phyloP scores from a whole-genome alignment of 2,329 filamentous ascomycete species.

The Pseudogymnoascus sp. region DNA sequence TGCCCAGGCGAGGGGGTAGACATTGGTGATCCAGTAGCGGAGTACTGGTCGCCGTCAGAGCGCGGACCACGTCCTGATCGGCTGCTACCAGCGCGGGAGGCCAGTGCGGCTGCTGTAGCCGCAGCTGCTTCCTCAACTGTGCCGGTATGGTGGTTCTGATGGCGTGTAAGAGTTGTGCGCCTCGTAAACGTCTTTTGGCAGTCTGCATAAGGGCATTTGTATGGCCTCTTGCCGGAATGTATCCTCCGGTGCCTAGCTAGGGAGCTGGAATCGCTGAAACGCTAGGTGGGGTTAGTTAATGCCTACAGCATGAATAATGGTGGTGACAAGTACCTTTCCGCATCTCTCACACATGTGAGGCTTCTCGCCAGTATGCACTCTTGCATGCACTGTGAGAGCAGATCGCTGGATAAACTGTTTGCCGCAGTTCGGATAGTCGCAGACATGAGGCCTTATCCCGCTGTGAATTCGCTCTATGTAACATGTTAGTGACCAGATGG shows the following conservation, averaged over 20 bases:
- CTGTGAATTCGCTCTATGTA: conserved; percentile 84
- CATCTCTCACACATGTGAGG: conserved; percentile 96
- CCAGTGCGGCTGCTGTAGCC: conserved; percentile 79
- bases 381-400: conserved; percentile 87
- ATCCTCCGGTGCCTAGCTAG: conserved; percentile 89
- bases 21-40: conserved; percentile 64
- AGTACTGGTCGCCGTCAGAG: conserved; percentile 65
- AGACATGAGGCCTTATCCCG: conserved; percentile 83
- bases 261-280: conserved; percentile 93
- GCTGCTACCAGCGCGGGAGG: conserved; percentile 36
- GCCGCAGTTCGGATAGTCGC: conserved; percentile 79
- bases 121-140: conserved; percentile 90
- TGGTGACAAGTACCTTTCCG: conserved; percentile 62
- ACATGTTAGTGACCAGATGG: neutral
- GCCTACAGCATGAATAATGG: neutral
- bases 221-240: conserved; percentile 90
- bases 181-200: conserved; percentile 98
- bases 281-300: conserved; percentile 45
- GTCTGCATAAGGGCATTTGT: conserved; percentile 94
- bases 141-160: conserved; percentile 92
- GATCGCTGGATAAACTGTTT: conserved; percentile 98
- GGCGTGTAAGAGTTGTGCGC: conserved; percentile 86
- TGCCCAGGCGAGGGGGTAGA: conserved; percentile 74
- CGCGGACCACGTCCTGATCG: conserved; percentile 44
- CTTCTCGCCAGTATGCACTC: conserved; percentile 96